Evolutionary conservation across 345 rosid species (phyloP), one percentile per base, ranked within the genome.

Genomic region (Murraya paniculata): DNA sequence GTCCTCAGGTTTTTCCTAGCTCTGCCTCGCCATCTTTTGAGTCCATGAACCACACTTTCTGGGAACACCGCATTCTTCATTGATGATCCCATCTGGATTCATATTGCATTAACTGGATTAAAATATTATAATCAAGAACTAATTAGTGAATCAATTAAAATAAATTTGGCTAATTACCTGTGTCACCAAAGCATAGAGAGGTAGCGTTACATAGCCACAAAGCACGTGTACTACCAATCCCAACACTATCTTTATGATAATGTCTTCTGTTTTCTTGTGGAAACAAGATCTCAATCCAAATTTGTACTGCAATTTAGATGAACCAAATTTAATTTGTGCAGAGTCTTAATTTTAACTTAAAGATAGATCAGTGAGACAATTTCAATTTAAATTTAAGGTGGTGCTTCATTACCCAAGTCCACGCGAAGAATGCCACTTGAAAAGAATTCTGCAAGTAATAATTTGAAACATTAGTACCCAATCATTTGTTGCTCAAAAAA

Each of bases 361-460:
- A 25, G 36, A 60, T 1, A 72, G 33, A 45, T 45, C 50, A 1
- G 13, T 41, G 11, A 2, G 50, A 41, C 50, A 41, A 41, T 45
- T 45, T 45, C 50, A 45, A 5, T 45, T 11, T 45, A 14, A 45
- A 45, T 11, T 45, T 45, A 45, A 13, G 50, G 50, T 1, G 50
- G 50, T 45, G 50, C 50, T 45, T 13, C 50, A 45, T 45, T 90
- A 94, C 97, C 86, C 91, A 89, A 79, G 94, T 92, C 98, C 98
- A 92, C 22, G 91, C 90, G 82, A 94, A 92, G 84, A 92, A 94
- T 70, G 98, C 93, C 67, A 94, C 75, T 68, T 94, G 97, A 78
- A 94, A 92, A 16, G 98, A 93, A 80, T 94, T 94, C 98, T 94
- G 90, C 80, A 77, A 77, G 70, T 14, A 3, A 77, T 13, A 45